Conservation (phyloP, 805 yeast species). For the Suhomyces sp. region DNA sequence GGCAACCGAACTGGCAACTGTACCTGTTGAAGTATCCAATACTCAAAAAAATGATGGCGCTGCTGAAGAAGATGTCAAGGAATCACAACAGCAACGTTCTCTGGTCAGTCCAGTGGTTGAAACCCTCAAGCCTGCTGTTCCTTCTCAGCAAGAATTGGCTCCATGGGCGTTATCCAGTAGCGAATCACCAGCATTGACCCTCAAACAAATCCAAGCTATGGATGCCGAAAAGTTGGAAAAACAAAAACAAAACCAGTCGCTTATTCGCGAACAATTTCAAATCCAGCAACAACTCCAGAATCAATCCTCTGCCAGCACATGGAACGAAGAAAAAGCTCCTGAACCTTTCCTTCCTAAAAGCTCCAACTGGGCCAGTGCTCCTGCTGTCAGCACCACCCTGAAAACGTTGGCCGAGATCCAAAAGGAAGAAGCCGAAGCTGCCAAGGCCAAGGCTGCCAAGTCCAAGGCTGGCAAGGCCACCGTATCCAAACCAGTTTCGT, state of each 20-base stretch:
- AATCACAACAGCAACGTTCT: neutral
- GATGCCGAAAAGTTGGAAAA: constrained; percentile 43
- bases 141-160: constrained; percentile 31
- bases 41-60: neutral
- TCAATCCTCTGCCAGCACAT: constrained; percentile 17
- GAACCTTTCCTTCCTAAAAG: constrained; percentile 36
- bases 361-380: constrained; percentile 43
- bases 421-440: constrained; percentile 51
- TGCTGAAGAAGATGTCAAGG: neutral
- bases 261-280: constrained; percentile 24
- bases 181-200: constrained; percentile 38
- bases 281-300: constrained; percentile 9
- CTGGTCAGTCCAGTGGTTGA: constrained; percentile 5
- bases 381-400: constrained; percentile 28
- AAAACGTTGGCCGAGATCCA: constrained; percentile 62
- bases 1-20: neutral
- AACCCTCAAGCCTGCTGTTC: constrained; percentile 14
- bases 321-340: constrained; percentile 22
- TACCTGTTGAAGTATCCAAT: neutral
- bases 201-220: constrained; percentile 51
- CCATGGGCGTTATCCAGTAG: constrained; percentile 51
- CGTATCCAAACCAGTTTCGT: constrained; percentile 9
- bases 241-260: constrained; percentile 37
- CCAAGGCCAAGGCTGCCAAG: constrained; percentile 25
- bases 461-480: constrained; percentile 8